phyloP scores from a whole-genome alignment of 176 grass and related monocot genomes.

The Zoysia pacifica region DNA sequence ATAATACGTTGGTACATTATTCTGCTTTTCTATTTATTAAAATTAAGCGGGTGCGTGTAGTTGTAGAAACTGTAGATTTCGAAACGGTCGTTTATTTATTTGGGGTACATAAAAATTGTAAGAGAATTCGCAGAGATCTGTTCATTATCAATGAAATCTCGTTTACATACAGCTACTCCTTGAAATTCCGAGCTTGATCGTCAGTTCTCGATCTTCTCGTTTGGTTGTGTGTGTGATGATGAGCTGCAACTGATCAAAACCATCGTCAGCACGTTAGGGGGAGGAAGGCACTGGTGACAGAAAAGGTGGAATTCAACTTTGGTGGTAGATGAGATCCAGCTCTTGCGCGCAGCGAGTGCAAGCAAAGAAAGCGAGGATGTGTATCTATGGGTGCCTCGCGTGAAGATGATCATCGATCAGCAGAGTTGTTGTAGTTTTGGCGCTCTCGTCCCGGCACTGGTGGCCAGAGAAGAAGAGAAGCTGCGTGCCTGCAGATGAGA shows the following conservation, averaged over 20 bases:
- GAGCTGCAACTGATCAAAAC: too few relatives aligned
- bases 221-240: too few relatives aligned
- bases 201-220: too few relatives aligned
- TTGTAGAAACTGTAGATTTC: conserved; percentile 48
- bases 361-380: too few relatives aligned
- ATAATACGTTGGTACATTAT: conserved; percentile 33
- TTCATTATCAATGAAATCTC: conserved; percentile 12
- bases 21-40: not conserved
- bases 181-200: not conserved
- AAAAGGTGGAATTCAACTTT: too few relatives aligned
- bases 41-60: conserved; percentile 25
- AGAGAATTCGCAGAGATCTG: conserved; percentile 46
- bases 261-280: too few relatives aligned
- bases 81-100: conserved; percentile 39
- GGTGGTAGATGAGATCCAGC: too few relatives aligned
- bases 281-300: too few relatives aligned
- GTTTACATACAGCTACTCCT: not conserved
- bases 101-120: conserved; percentile 27
- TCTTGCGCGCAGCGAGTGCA: not conserved
- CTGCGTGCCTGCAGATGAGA: not conserved
- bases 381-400: too few relatives aligned
- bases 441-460: conserved; percentile 42
- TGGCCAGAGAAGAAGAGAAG: not conserved
- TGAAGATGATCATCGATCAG: too few relatives aligned
- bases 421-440: conserved; percentile 42